Percentiles rank a stretch among this genome's conserved stretches.
phyloP scores from a whole-genome alignment of 2,329 filamentous ascomycete species.

The Whalleya microplaca region DNA sequence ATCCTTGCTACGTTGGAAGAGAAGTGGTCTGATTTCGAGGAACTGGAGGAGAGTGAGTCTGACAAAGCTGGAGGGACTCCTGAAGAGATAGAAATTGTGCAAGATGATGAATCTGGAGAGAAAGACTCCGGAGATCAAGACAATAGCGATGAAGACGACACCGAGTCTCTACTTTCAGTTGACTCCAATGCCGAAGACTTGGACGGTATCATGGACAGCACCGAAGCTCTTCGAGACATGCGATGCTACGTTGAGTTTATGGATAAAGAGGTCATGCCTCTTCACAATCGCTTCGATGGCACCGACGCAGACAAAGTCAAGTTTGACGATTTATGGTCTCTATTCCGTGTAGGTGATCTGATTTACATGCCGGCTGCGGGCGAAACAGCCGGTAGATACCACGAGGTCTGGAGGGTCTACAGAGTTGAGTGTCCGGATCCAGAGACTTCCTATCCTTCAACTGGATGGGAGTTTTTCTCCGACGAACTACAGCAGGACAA shows the following conservation, averaged over 20 bases:
- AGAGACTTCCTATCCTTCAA: constrained; percentile 34
- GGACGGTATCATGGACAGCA: constrained; percentile 43
- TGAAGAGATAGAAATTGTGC: constrained; percentile 36
- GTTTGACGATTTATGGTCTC: constrained; percentile 47
- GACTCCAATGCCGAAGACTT: constrained; percentile 43
- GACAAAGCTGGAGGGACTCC: constrained; percentile 30
- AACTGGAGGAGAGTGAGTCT: constrained; percentile 33
- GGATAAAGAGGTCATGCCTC: constrained; percentile 46
- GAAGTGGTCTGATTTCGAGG: constrained; percentile 46
- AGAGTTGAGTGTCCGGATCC: constrained; percentile 37
- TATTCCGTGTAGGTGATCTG: constrained; percentile 46
- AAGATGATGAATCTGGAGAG: constrained; percentile 21
- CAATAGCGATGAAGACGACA: constrained; percentile 32
- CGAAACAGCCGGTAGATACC: constrained; percentile 42
- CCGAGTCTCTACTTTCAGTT: constrained; percentile 40
- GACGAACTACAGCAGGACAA: constrained; percentile 39
- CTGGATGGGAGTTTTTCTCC: constrained; percentile 42
- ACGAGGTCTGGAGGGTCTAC: constrained; percentile 46
- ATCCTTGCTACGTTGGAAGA: constrained; percentile 44
- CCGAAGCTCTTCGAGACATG: constrained; percentile 46
- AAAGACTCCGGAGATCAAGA: constrained; percentile 9
- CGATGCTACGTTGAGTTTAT: constrained; percentile 49
- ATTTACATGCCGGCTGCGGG: constrained; percentile 44
- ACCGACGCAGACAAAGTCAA: constrained; percentile 38
- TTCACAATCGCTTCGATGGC: constrained; percentile 36